Conservation (phyloP, 1,284 basidiomycete species). For the Hypsizygus ulmarius region DNA sequence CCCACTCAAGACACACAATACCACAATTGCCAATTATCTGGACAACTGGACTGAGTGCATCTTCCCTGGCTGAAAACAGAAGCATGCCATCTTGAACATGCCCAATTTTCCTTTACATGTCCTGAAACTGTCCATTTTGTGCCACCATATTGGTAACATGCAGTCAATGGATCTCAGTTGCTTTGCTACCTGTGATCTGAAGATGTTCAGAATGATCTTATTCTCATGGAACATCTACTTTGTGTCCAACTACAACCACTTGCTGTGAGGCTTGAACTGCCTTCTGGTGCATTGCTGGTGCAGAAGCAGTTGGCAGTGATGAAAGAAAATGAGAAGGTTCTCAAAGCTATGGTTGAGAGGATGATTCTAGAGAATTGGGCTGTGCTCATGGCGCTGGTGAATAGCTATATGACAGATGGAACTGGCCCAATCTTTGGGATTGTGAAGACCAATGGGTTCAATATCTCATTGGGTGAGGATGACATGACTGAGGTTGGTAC, state of each 20-base stretch:
- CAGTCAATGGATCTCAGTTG: conserved; percentile 22
- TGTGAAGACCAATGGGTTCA: conserved; percentile 26
- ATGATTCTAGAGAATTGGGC: conserved; percentile 23
- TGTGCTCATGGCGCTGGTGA: conserved; percentile 27
- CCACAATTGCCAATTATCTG: neutral
- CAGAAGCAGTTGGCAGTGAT: neutral
- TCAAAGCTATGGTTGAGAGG: conserved; percentile 16
- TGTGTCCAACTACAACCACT: conserved; percentile 18
- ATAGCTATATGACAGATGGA: conserved; percentile 25
- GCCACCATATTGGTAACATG: neutral
- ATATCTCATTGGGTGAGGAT: conserved; percentile 3
- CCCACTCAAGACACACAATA: neutral
- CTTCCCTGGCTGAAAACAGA: neutral
- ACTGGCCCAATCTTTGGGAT: conserved; percentile 28
- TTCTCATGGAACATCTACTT: conserved; percentile 32
- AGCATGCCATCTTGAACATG: neutral
- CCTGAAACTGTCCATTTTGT: neutral
- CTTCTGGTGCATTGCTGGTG: neutral
- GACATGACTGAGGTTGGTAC: neutral
- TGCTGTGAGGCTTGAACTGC: conserved; percentile 1
- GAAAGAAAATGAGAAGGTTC: conserved; percentile 5
- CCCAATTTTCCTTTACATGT: neutral
- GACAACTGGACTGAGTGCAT: conserved; percentile 5
- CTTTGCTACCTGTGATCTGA: conserved; percentile 27
- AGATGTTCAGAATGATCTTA: conserved; percentile 29